Conservation (phyloP, 768 basidiomycete species). For the Pleurotus tuber-regium region DNA sequence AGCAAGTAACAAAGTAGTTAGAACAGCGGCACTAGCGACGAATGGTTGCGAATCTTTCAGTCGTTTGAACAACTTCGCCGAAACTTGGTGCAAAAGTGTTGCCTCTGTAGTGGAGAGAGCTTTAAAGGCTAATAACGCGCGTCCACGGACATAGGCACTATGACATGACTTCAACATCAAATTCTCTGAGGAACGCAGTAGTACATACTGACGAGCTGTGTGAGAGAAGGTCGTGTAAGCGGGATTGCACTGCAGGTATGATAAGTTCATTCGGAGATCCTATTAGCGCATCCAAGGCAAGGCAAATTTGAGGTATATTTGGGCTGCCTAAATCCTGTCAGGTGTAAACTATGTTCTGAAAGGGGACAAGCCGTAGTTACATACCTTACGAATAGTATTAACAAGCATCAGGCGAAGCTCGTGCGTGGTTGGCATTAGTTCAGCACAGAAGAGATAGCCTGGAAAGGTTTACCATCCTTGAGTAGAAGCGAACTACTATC, state of each 20-base stretch:
- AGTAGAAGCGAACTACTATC: background rate
- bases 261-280: slow-evolving; percentile 60
- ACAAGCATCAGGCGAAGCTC: slow-evolving; percentile 82
- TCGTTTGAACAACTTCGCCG: slow-evolving; percentile 34
- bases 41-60: slow-evolving; percentile 40
- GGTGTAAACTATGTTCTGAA: background rate
- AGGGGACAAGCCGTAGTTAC: background rate
- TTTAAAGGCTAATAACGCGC: slow-evolving; percentile 58
- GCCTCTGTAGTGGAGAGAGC: slow-evolving; percentile 46
- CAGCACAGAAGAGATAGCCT: slow-evolving; percentile 81
- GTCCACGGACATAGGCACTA: slow-evolving; percentile 59
- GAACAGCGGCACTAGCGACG: slow-evolving; percentile 47
- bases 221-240: slow-evolving; percentile 61
- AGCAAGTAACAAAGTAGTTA: slow-evolving; percentile 24
- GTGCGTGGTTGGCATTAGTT: slow-evolving; percentile 65
- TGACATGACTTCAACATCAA: slow-evolving; percentile 13
- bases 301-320: slow-evolving; percentile 53
- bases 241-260: slow-evolving; percentile 72
- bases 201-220: slow-evolving; percentile 72
- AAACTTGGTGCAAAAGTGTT: slow-evolving; percentile 43
- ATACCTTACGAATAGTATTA: slow-evolving; percentile 81
- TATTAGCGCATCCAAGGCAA: slow-evolving; percentile 72
- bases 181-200: background rate
- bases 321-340: slow-evolving; percentile 69
- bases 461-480: background rate